Evolutionary conservation across 768 basidiomycete species (phyloP).

Genomic region (Psilocybe subaeruginosa): DNA sequence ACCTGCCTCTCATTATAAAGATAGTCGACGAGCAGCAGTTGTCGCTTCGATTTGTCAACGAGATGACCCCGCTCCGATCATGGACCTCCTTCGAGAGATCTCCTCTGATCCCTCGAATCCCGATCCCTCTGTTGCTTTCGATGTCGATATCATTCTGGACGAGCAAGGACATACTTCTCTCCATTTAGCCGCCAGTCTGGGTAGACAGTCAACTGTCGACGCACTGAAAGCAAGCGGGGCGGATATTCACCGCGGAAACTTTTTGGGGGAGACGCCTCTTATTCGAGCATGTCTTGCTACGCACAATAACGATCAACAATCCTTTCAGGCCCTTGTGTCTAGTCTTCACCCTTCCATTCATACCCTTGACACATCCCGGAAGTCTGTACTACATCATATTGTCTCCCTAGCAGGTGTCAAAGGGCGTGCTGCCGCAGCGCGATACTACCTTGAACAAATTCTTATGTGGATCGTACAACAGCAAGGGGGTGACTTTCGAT

Average conservation of each 20-base stretch:
- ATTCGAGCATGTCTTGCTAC: conserved; percentile 91
- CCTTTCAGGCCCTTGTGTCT: conserved; percentile 68
- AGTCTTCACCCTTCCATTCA: conserved; percentile 75
- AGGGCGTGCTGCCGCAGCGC: conserved; percentile 79
- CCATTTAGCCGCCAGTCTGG: conserved; percentile 90
- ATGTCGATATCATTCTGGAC: conserved; percentile 87
- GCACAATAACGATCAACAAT: conserved; percentile 78
- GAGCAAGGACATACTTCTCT: conserved; percentile 94
- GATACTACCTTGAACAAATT: conserved; percentile 91
- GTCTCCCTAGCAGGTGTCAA: conserved; percentile 90
- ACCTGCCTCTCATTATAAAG: conserved; percentile 51
- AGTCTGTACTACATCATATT: conserved; percentile 91
- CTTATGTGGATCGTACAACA: conserved; percentile 84
- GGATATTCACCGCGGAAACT: conserved; percentile 90
- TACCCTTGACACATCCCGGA: conserved; percentile 85
- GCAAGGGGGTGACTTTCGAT: conserved; percentile 75
- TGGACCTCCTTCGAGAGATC: conserved; percentile 70
- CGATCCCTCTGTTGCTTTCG: conserved; percentile 36
- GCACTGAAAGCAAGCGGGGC: conserved; percentile 79
- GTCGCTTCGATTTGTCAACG: conserved; percentile 68
- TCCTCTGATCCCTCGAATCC: conserved; percentile 45
- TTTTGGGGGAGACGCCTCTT: conserved; percentile 91
- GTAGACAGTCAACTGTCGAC: conserved; percentile 65
- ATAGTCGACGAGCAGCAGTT: conserved; percentile 62
- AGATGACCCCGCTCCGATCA: conserved; percentile 65